phyloP scores from a whole-genome alignment of 2,329 filamentous ascomycete species.

The Drechmeria coniospora region DNA sequence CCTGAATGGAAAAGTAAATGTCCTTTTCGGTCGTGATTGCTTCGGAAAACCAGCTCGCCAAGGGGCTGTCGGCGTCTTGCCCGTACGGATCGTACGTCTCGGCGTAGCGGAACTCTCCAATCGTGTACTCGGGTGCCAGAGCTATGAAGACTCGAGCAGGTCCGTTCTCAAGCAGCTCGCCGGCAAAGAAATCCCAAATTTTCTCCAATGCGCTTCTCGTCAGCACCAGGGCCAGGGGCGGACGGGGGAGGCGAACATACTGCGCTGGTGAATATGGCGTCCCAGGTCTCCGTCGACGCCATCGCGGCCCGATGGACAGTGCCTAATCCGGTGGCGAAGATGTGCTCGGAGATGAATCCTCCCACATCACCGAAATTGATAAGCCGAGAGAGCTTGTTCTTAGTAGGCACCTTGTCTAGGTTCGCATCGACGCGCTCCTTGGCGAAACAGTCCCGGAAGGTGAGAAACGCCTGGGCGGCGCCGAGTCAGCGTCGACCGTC shows the following conservation, averaged over 20 bases:
- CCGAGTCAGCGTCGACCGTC: neutral
- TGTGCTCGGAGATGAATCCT: constrained; percentile 3
- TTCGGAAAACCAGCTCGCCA: constrained; percentile 4
- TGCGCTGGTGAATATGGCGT: constrained; percentile 9
- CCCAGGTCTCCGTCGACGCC: constrained; percentile 10
- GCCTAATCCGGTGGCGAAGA: constrained; percentile 11
- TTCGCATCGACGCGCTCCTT: neutral
- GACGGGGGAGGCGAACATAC: constrained; percentile 7
- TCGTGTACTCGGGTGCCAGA: constrained; percentile 11
- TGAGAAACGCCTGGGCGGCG: constrained; percentile 1
- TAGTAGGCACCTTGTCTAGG: neutral
- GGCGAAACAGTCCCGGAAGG: constrained; percentile 4
- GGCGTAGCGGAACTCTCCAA: constrained; percentile 6
- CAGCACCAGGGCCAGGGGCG: neutral
- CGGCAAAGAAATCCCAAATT: constrained; percentile 12
- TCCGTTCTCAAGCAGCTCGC: constrained; percentile 6
- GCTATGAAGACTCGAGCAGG: constrained; percentile 11
- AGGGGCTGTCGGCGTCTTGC: neutral
- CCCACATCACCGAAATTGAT: constrained; percentile 6
- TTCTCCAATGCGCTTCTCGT: constrained; percentile 10
- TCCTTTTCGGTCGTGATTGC: constrained; percentile 6
- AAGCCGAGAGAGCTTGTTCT: constrained; percentile 1
- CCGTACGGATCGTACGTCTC: constrained; percentile 4
- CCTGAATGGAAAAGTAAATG: constrained; percentile 4
- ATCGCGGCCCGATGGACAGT: constrained; percentile 9